Evolutionary conservation across 2,329 filamentous ascomycete species (phyloP), one percentile per base, ranked within the genome.

Genomic region (Cryphonectria carpinicola): DNA sequence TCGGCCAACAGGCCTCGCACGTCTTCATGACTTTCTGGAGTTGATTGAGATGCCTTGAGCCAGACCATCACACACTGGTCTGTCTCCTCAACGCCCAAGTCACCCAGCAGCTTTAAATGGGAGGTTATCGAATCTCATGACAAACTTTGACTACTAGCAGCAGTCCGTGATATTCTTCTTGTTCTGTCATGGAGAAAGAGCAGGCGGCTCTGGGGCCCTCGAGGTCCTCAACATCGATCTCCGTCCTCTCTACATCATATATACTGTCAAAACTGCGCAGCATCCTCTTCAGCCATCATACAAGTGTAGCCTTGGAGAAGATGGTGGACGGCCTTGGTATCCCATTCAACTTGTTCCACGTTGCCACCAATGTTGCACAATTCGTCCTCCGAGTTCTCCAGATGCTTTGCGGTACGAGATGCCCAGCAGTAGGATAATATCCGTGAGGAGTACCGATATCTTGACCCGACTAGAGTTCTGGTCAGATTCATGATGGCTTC

Each of bases 301-400:
- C 25, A 52, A 39, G 4, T 46, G 37, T 49, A 52, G 41, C 39
- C 25, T 37, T 65, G 41, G 62, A 65, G 25, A 52, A 65, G 43
- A 28, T 65, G 14, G 43, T 52, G 19, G 25, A 49, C 32, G 63
- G 22, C 41, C 41, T 65, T 35, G 63, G 22, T 17, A 52, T 65
- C 32, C 63, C 28, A 35, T 65, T n/a, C 41, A 52, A 25, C 46
- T 14, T 41, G 25, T 41, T 65, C 28, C 43, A 65, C 11, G 46
- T 49, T 11, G 4, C 41, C 32, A n/a, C 43, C 1, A 65, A 65
- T 28, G 43, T 52, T 65, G 63, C 63, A n/a, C 63, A 65, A 28
- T 52, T 65, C 32, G 28, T 52, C 63, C 62, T 65, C 41, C 43
- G 63, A 54, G 43, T 46, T 52, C 10, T 66, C 43, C 64, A 39